These are phyloP conservation scores for Hypholoma fasciculare DNA, from an alignment of 768 basidiomycete genomes.

Conservation along the genomic window DNA sequence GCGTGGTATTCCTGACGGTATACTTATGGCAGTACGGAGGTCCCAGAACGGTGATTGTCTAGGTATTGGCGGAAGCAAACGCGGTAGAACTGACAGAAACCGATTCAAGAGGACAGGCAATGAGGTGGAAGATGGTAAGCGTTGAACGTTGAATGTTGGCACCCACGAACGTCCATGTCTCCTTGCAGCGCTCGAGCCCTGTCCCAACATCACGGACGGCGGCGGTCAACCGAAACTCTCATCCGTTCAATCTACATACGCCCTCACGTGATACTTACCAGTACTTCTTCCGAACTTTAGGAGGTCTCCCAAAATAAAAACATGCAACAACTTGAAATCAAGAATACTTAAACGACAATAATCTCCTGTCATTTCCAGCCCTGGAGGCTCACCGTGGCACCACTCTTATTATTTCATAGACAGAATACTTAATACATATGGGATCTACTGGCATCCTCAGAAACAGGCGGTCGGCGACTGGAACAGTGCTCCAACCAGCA, in stretches of 20 bases:
- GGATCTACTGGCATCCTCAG: neutral
- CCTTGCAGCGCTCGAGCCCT: conserved; percentile 20
- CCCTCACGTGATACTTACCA: conserved; percentile 13
- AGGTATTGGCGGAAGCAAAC: neutral
- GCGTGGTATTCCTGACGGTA: neutral
- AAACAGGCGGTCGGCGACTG: conserved; percentile 17
- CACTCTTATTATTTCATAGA: too few relatives aligned
- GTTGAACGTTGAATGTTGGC: conserved; percentile 5
- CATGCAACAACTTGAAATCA: neutral
- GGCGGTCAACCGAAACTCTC: conserved; percentile 20
- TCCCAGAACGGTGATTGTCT: neutral
- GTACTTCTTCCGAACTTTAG: neutral
- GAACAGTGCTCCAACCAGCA: conserved; percentile 25
- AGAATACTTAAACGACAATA: neutral
- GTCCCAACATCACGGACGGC: conserved; percentile 12
- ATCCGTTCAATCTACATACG: conserved; percentile 9
- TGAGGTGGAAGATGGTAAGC: neutral
- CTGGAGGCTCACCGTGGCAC: too few relatives aligned
- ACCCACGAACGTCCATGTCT: conserved; percentile 14
- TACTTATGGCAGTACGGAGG: neutral
- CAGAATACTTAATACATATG: neutral
- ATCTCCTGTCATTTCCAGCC: too few relatives aligned
- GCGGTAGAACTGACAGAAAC: neutral
- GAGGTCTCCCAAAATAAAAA: neutral
- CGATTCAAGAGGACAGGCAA: neutral